A percentile compares a stretch with the other conserved stretches of the same genome.
Evolutionary conservation across 768 basidiomycete species (phyloP).

Genomic region (Lenzites betulinus): DNA sequence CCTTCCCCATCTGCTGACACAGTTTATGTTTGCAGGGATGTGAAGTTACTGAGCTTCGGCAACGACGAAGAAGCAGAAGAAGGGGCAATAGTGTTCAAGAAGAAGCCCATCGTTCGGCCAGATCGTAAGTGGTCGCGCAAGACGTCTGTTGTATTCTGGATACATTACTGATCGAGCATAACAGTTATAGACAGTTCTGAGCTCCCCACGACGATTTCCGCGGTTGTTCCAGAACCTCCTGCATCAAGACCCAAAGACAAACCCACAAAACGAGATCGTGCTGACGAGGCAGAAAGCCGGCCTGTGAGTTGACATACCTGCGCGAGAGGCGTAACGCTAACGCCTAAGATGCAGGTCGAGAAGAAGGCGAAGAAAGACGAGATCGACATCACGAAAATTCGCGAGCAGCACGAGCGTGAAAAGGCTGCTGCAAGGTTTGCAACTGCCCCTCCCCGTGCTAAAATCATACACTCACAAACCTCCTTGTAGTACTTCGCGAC

Average conservation of each 20-base stretch:
- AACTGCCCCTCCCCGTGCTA: no score
- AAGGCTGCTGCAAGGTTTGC: constrained; percentile 62
- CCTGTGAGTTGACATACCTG: not conserved
- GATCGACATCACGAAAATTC: constrained; percentile 66
- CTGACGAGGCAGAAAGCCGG: constrained; percentile 7
- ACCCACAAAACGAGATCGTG: constrained; percentile 18
- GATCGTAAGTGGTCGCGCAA: constrained; percentile 58
- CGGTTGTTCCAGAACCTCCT: constrained; percentile 3
- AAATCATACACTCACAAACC: not conserved
- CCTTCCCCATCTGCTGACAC: no score
- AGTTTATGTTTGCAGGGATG: constrained; percentile 59
- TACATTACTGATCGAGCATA: not conserved
- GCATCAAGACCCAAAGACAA: constrained; percentile 13
- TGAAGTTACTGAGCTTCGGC: constrained; percentile 85
- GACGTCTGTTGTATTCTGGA: not conserved
- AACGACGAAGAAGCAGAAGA: constrained; percentile 68
- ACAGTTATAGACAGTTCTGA: constrained; percentile 40
- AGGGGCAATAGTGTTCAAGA: constrained; percentile 58
- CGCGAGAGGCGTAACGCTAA: not conserved
- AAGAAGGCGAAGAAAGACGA: constrained; percentile 43
- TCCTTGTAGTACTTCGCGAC: constrained; percentile 55
- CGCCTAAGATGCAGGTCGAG: constrained; percentile 12
- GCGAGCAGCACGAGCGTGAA: constrained; percentile 75
- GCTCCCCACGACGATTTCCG: constrained; percentile 21
- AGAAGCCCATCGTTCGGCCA: constrained; percentile 81